phyloP scores from a whole-genome alignment of 2,329 filamentous ascomycete species.

The Colletotrichum aenigma region DNA sequence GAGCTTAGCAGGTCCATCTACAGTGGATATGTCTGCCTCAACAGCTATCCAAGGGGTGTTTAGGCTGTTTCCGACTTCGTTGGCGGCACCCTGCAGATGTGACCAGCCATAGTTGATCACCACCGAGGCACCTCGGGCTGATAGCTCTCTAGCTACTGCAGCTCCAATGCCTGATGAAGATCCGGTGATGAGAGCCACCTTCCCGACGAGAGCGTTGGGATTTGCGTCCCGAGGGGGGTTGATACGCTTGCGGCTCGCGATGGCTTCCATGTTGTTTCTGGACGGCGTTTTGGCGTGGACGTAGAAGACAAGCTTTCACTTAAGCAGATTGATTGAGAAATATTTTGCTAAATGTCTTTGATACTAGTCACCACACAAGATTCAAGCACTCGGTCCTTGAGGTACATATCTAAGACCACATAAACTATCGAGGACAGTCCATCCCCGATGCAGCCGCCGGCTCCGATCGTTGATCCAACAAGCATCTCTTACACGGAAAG shows the following conservation, averaged over 20 bases:
- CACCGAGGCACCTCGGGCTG: conserved; percentile 48
- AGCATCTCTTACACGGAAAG: not conserved
- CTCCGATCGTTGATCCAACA: not conserved
- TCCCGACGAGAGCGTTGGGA: conserved; percentile 25
- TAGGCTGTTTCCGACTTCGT: conserved; percentile 18
- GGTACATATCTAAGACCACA: not conserved
- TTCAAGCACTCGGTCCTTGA: not conserved
- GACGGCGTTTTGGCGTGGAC: not conserved
- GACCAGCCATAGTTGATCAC: conserved; percentile 53
- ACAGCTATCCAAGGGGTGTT: conserved; percentile 35
- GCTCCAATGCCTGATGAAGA: conserved; percentile 48
- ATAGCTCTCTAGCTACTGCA: conserved; percentile 47
- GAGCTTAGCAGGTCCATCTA: conserved; percentile 37
- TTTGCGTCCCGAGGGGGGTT: not conserved
- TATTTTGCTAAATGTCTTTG: not conserved
- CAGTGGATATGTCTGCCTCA: conserved; percentile 44
- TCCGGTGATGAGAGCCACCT: conserved; percentile 57
- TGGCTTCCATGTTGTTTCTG: not conserved
- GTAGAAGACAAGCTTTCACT: not conserved
- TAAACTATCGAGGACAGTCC: not conserved
- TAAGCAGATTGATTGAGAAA: not conserved
- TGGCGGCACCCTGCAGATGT: not conserved
- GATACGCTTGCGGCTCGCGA: not conserved
- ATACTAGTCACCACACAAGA: not conserved
- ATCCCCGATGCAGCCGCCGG: not conserved